Evolutionary conservation across 1,139 yeast genomes (phyloP), one percentile per base, ranked within the genome.

Genomic region (Kurtzmaniella quercitrusa): DNA sequence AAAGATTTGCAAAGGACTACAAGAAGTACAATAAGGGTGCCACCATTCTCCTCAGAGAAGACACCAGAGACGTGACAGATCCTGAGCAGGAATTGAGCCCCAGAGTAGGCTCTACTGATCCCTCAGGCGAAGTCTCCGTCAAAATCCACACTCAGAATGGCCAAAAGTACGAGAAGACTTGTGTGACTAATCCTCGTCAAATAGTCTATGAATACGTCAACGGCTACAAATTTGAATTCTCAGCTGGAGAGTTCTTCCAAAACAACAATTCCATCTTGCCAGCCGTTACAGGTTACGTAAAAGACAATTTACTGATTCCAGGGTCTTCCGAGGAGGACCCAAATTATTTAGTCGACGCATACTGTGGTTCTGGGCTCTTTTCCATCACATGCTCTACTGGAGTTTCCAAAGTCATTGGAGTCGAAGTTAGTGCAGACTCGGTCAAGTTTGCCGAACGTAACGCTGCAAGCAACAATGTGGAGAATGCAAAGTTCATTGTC

Each of bases 341-440:
- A 9, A 68, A 65, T 49, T 90, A 83, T 60, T 70, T 93, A 44
- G 96, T 93, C 23, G 98, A 93, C 63, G 96, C 98, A 0, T 93
- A 93, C 66, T 93, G 98, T 72, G 98, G 98, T 2, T 88, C 96
- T 2, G 98, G 98, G 0, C 69, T 93, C 41, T 93, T 93, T 62
- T 86, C 95, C 47, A 84, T 93, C 44, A 82, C 96, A 7, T 85
- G 96, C 56, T 83, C 95, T 19, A 66, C 77, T 18, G 83, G 86
- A 37, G 95, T 90, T 12, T 83, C 85, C 39, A 77, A 77, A 52
- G 96, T 90, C 2, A 79, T 89, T 51, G 98, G 98, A 27, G 98
- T 93, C 21, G 98, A 93, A 63, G 91, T 93, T 10, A 83, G 95
- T 42, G 93, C 93, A 21, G 96, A 90, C 54, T 85, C 95, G 43